Evolutionary conservation across 2,329 filamentous ascomycete genomes (phyloP), one percentile per base, ranked within the genome.

Genomic region (Fusarium napiforme): DNA sequence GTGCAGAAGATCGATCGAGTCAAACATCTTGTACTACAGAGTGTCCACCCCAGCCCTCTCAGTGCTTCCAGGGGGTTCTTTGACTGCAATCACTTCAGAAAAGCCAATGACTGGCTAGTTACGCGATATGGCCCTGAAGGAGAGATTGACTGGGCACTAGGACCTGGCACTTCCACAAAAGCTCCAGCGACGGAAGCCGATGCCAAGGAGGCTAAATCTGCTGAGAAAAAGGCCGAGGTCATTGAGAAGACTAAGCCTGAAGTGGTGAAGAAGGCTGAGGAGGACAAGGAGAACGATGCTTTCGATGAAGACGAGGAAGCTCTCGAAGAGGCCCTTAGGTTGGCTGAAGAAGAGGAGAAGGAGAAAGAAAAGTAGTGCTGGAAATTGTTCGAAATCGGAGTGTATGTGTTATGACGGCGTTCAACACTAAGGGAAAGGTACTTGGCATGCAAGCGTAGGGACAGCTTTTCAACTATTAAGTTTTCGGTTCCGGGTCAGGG

Each of bases 1-100:
- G 93, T 97, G 28, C 84, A 87, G 46, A 92, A 91, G 75, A 87
- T 98, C 59, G 92, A 96, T 79, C 85, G 83, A 57, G 86, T 89
- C 73, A 91, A 88, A 77, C 96, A 99, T 84, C 87, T 94, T 50
- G 93, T 99, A 42, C 85, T 99, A 73, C 91, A 93, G 83, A 93
- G 91, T 78, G 95, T 95, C 56, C 96, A 99, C 83, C 96, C 96
- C 0, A 97, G 94, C 81, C 96, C 96, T n/a, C 82, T 98, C 74
- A 97, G 94, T 83, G 96, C 96, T 8, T 84, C 87, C 19, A 88
- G 89, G 60, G 96, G 96, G 2, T 99, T 95, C 82, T 94, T 94
- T 74, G 91, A 93, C 65, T 95, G 93, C 76, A 90, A 90, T 0
- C 95, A 97, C 82, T 97, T 97, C 81, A 91, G 86, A 72, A 89